Percentiles rank a stretch among this genome's conserved stretches.
phyloP scores from a whole-genome alignment of 1,139 yeast genomes.

The Debaryomyces sp. region DNA sequence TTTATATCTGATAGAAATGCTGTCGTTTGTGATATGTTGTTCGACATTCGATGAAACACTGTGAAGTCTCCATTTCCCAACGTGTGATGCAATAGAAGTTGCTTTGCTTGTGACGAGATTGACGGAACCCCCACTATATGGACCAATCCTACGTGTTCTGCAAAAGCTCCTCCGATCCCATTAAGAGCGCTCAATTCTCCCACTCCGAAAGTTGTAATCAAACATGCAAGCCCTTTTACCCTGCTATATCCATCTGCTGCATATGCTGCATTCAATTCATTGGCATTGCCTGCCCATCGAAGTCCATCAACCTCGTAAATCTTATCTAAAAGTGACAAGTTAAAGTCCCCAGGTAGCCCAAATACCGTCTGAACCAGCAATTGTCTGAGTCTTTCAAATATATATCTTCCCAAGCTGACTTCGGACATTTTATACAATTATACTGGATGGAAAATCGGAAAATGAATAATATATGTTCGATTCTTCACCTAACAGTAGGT shows the following conservation, averaged over 20 bases:
- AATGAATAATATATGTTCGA: background rate
- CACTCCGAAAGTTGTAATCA: slow-evolving; percentile 45
- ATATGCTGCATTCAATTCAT: slow-evolving; percentile 46
- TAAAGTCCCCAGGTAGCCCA: slow-evolving; percentile 47
- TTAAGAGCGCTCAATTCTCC: slow-evolving; percentile 44
- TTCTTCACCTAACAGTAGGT: background rate
- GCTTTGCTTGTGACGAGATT: slow-evolving; percentile 39
- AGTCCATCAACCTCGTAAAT: slow-evolving; percentile 40
- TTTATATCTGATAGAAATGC: slow-evolving; percentile 62
- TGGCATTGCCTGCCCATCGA: slow-evolving; percentile 47
- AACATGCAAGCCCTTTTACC: slow-evolving; percentile 38
- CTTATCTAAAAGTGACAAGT: slow-evolving; percentile 39
- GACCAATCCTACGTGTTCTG: slow-evolving; percentile 44
- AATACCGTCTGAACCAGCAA: slow-evolving; percentile 42
- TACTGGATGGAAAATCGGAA: background rate
- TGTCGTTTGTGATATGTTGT: slow-evolving; percentile 67
- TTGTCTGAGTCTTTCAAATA: slow-evolving; percentile 47
- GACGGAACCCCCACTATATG: slow-evolving; percentile 47
- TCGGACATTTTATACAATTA: slow-evolving; percentile 28
- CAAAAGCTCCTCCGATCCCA: slow-evolving; percentile 45
- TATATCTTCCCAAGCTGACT: slow-evolving; percentile 43
- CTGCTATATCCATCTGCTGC: slow-evolving; percentile 48
- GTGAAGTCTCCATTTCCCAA: slow-evolving; percentile 50
- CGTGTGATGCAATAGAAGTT: slow-evolving; percentile 45
- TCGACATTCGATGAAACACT: slow-evolving; percentile 53